phyloP scores from a whole-genome alignment of 495 filamentous ascomycete species.

The Penicillium fimorum region DNA sequence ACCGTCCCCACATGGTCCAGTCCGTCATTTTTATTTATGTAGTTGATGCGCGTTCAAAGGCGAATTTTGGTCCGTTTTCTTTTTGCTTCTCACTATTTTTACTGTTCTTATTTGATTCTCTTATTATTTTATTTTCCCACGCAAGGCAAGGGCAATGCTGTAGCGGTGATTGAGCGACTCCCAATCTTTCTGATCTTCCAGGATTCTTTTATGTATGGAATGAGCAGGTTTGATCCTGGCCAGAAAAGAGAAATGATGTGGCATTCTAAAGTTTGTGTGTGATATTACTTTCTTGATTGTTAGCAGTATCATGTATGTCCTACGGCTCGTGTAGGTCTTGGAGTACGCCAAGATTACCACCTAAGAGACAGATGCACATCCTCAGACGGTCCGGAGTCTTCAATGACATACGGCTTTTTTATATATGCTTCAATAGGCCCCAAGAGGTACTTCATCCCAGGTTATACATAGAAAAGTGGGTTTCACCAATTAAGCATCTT shows the following conservation, averaged over 20 bases:
- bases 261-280: neutral
- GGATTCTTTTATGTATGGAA: neutral
- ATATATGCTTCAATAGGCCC: no score
- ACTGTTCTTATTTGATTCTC: neutral
- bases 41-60: slow-evolving; percentile 17
- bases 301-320: neutral
- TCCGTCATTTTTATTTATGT: slow-evolving; percentile 17
- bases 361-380: neutral
- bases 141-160: slow-evolving; percentile 8
- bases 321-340: neutral
- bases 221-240: neutral
- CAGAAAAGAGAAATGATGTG: neutral
- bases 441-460: neutral
- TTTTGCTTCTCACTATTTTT: slow-evolving; percentile 7
- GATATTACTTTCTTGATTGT: neutral
- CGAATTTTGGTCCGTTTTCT: slow-evolving; percentile 21
- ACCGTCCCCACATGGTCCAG: slow-evolving; percentile 2
- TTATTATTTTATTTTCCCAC: slow-evolving; percentile 7
- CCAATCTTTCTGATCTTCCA: neutral
- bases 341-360: neutral
- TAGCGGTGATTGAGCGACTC: neutral
- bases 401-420: neutral
- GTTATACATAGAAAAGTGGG: no score
- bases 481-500: no score
- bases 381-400: neutral